Conservation (phyloP, 257 asterid genomes). For the Verbena officinalis region DNA sequence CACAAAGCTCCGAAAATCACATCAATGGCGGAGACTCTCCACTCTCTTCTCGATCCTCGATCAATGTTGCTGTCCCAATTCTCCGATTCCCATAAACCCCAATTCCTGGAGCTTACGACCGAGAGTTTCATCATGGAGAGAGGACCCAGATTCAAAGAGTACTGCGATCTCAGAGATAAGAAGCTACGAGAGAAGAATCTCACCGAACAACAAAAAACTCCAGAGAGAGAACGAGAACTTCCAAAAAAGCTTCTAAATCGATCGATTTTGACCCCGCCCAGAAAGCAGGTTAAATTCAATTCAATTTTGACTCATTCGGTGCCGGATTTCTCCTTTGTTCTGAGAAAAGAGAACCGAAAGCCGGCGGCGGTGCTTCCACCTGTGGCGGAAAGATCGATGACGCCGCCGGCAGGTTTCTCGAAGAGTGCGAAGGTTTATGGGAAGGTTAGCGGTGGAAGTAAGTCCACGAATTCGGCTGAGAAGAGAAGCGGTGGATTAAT, state of each 20-base stretch:
- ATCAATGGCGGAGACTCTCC: conserved; percentile 67
- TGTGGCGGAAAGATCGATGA: conserved; percentile 50
- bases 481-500: conserved; percentile 67
- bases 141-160: conserved; percentile 79
- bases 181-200: conserved; percentile 45
- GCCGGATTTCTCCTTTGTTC: conserved; percentile 77
- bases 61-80: conserved; percentile 66
- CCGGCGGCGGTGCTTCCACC: conserved; percentile 60
- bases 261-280: conserved; percentile 61
- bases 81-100: conserved; percentile 52
- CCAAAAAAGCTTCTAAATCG: conserved; percentile 11
- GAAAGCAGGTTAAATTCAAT: conserved; percentile 68
- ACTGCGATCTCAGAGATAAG: conserved; percentile 76
- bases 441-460: conserved; percentile 66
- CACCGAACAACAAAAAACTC: conserved; percentile 15
- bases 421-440: conserved; percentile 59
- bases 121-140: conserved; percentile 60
- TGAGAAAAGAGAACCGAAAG: conserved; percentile 89
- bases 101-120: conserved; percentile 51
- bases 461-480: conserved; percentile 73
- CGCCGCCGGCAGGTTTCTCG: conserved; percentile 49
- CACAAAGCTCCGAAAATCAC: not conserved
- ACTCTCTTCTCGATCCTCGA: conserved; percentile 55
- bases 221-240: conserved; percentile 16
- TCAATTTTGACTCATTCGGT: conserved; percentile 75